Base-by-base conservation (phyloP, 2,329 filamentous ascomycete species). In the Meredithiella fracta region DNA sequence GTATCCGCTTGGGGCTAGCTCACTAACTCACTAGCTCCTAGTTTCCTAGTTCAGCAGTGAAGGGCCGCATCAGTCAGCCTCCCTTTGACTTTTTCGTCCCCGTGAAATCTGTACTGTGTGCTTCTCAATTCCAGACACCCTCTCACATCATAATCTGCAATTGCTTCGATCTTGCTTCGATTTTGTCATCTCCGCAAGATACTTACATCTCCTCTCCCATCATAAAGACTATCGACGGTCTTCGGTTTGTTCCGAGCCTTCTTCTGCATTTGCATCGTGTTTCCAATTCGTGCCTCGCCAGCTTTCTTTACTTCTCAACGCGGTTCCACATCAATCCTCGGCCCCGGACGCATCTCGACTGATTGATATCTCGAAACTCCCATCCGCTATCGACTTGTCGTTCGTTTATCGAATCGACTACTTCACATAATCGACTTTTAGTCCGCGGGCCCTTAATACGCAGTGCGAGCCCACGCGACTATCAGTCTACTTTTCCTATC, bases 11-110 rank as follows among this genome's bases (percentile, higher is more conserved):
- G 22, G 15, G 44, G 23, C 29, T 34, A 11, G 29, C 29, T 34
- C 29, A 17, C 42, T 23, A n/a, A 42, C 34, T 38, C 40, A 17
- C 42, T 23, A n/a, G 51, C 34, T 38, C 40, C n/a, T 29, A 54
- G 38, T 49, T 57, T 47, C 38, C 62, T 63, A 62, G 63, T 60
- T 47, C 65, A 49, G 29, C 29, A 34, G 44, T 26, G 44, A 26
- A 20, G 67, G 67, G 65, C 67, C 17, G 17, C 15, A 44, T 67
- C 67, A 67, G 63, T 65, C 65, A 65, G 66, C 65, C 63, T 62
- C 60, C 61, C 59, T 61, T 59, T 60, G 61, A 59, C 58, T 60
- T 59, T 60, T 62, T 42, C 11, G 44, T 53, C 34, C 38, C 40
- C n/a, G 40, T 57, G 53, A 53, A 56, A 49, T 58, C 37, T 53